Base-by-base conservation (phyloP, 371 early-diverging fungal genomes). In the Rhizopus sp. region DNA sequence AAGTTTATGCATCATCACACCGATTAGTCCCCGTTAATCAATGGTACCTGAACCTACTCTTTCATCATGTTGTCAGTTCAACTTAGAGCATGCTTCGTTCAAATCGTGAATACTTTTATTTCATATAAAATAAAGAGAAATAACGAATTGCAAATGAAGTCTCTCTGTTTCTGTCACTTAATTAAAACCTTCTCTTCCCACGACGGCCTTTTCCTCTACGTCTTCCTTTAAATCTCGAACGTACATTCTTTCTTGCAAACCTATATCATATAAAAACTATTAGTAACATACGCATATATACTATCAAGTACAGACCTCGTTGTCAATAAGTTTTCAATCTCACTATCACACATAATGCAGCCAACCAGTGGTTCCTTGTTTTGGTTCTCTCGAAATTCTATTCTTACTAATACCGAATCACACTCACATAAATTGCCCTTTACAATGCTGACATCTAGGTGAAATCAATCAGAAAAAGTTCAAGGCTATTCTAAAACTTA, bases 321-420 rank as follows among this genome's bases (percentile, higher is more conserved):
- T 34, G 70, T 68, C 15, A 81, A 47, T 13, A 81, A 50, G 6
- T 48, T 52, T 15, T 71, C 76, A 42, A 78, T 71, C 30, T 78
- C 82, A 32, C 76, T 78, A 55, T 77, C 81, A 53, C 80, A 80
- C 50, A 76, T 60, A n/a, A 81, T 58, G 39, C 82, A 81, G 0
- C 75, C 78, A 7, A 40, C 45, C 30, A 76, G 39, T 29, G 78
- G 71, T 15, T 62, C 62, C 33, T 59, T 66, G 38, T 66, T 73
- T 62, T 78, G 72, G 37, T 81, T 82, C 57, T 79, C 72, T 30
- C 79, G 66, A 34, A 81, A 82, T 10, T 73, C 73, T 4, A 81
- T 67, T 38, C 76, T 77, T 10, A 80, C 44, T 31, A 70, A 51
- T 3, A 55, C 55, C 8, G 74, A 60, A 12, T 73, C 77, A 57